phyloP scores from a whole-genome alignment of 1,139 yeast genomes.

The Yamadazyma kanchanaburiensis region DNA sequence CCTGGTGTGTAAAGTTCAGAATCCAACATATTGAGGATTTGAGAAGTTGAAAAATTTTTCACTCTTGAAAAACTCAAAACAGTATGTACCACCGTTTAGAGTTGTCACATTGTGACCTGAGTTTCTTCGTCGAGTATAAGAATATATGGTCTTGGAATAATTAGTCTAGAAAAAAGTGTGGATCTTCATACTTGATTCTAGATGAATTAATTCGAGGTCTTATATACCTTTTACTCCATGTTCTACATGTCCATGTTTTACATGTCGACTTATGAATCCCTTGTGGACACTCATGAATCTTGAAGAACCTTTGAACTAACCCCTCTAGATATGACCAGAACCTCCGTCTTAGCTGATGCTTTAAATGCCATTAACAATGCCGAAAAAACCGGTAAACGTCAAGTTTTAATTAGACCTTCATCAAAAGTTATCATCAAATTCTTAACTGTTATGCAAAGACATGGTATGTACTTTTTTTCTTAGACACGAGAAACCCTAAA shows the following conservation, averaged over 20 bases:
- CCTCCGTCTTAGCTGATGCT: slow-evolving; percentile 99
- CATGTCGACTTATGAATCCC: slow-evolving; percentile 1
- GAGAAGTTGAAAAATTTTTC: too few relatives aligned
- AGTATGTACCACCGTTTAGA: too few relatives aligned
- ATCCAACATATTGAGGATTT: too few relatives aligned
- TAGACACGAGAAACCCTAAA: slow-evolving; percentile 6
- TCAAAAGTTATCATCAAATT: slow-evolving; percentile 98
- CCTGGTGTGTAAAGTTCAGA: too few relatives aligned
- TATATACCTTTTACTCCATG: slow-evolving; percentile 11
- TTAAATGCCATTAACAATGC: slow-evolving; percentile 98
- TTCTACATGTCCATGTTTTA: neutral
- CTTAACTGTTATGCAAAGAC: slow-evolving; percentile 96
- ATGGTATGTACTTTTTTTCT: slow-evolving; percentile 49
- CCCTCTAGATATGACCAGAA: slow-evolving; percentile 76
- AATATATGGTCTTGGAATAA: too few relatives aligned
- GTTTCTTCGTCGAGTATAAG: too few relatives aligned
- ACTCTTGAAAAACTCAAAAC: too few relatives aligned
- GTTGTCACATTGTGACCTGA: too few relatives aligned
- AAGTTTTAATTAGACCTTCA: slow-evolving; percentile 97
- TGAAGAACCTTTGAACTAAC: slow-evolving; percentile 9
- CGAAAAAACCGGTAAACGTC: slow-evolving; percentile 99
- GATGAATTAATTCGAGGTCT: slow-evolving; percentile 11
- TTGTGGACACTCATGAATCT: slow-evolving; percentile 14
- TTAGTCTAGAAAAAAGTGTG: too few relatives aligned
- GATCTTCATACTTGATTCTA: too few relatives aligned